phyloP scores from a whole-genome alignment of 2,329 filamentous ascomycete species.

The Reticulascus tulasneorum region DNA sequence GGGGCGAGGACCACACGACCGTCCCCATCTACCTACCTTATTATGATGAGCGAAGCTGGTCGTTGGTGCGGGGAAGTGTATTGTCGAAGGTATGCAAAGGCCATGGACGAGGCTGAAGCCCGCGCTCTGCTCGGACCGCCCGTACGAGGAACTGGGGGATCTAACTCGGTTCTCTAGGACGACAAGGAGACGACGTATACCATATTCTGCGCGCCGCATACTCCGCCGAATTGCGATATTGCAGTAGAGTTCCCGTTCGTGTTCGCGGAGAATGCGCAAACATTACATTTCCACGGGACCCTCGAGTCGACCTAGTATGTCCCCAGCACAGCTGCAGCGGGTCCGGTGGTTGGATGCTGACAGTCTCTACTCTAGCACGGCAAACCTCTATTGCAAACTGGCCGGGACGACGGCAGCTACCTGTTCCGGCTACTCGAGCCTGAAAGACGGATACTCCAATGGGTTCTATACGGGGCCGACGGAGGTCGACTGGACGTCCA shows the following conservation, averaged over 20 bases:
- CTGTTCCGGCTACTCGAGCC: constrained; percentile 46
- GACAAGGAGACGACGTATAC: constrained; percentile 40
- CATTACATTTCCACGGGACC: constrained; percentile 39
- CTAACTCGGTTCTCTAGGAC: constrained; percentile 25
- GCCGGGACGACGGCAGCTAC: constrained; percentile 38
- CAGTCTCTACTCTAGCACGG: constrained; percentile 29
- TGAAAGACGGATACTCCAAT: constrained; percentile 32
- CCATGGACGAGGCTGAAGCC: background rate
- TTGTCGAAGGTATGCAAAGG: constrained; percentile 34
- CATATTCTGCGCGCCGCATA: constrained; percentile 42
- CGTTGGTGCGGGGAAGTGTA: constrained; percentile 40
- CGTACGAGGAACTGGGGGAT: background rate
- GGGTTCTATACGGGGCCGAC: constrained; percentile 37
- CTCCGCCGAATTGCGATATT: constrained; percentile 37
- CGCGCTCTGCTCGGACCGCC: background rate
- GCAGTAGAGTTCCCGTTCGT: constrained; percentile 43
- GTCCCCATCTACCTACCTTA: constrained; percentile 43
- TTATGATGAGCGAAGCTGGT: constrained; percentile 39
- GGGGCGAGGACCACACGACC: constrained; percentile 26
- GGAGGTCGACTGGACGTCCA: constrained; percentile 40
- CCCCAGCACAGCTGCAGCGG: background rate
- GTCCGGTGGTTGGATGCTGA: constrained; percentile 5
- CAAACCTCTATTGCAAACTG: constrained; percentile 39
- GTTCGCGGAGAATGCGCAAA: constrained; percentile 41
- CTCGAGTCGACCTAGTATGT: constrained; percentile 39